These are phyloP conservation scores for Nissolia schottii DNA, from an alignment of 306 rosid species.

Conservation along the genomic window DNA sequence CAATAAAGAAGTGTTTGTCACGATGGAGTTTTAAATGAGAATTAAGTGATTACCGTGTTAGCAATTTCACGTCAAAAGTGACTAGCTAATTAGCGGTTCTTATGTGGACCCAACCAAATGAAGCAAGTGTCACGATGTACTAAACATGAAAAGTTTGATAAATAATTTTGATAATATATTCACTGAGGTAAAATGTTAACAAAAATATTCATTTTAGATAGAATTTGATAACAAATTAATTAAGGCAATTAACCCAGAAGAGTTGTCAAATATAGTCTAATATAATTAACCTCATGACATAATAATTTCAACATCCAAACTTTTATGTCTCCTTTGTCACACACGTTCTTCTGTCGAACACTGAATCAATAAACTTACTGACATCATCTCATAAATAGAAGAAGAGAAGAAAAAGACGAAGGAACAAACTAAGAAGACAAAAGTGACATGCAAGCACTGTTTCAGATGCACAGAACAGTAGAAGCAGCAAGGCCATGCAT, in stretches of 20 bases:
- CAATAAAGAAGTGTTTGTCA: too few relatives aligned
- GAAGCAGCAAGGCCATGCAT: conserved; percentile 25
- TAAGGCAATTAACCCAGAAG: background rate
- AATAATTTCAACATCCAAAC: background rate
- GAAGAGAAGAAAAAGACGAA: conserved; percentile 18
- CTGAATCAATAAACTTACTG: conserved; percentile 22
- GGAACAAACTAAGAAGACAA: conserved; percentile 19
- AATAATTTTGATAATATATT: too few relatives aligned
- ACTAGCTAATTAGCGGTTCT: too few relatives aligned
- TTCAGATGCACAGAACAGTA: conserved; percentile 31
- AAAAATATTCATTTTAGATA: too few relatives aligned
- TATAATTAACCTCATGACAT: background rate
- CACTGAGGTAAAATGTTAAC: too few relatives aligned
- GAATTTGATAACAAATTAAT: background rate
- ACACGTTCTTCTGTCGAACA: conserved; percentile 18
- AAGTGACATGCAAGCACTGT: conserved; percentile 31
- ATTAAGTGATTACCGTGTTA: too few relatives aligned
- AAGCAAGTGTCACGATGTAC: too few relatives aligned
- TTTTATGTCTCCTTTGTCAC: conserved; percentile 17
- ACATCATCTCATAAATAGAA: too few relatives aligned
- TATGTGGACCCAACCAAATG: too few relatives aligned
- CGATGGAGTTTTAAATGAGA: too few relatives aligned
- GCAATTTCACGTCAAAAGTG: too few relatives aligned
- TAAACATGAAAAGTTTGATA: too few relatives aligned
- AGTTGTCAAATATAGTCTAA: background rate